phyloP scores from a whole-genome alignment of 2,329 filamentous ascomycete species.

The Aspergillus transmontanensis region DNA sequence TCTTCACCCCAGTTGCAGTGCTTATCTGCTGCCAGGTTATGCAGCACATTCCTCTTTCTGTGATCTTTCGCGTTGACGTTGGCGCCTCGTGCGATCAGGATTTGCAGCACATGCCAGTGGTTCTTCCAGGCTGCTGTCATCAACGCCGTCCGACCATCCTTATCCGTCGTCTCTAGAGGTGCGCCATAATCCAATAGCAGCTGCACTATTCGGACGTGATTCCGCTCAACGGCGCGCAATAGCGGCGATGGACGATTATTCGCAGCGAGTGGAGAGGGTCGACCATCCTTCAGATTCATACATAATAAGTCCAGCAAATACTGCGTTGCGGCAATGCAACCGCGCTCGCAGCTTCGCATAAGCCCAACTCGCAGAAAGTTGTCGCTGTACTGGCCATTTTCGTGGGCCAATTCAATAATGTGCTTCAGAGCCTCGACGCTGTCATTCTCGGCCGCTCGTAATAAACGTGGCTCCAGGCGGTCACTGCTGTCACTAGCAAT shows the following conservation, averaged over 20 bases:
- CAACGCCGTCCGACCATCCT: constrained; percentile 47
- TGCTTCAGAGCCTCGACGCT: constrained; percentile 35
- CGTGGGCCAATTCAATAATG: constrained; percentile 35
- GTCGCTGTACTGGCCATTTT: constrained; percentile 39
- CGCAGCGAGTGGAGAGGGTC: constrained; percentile 35
- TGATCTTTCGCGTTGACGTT: constrained; percentile 39
- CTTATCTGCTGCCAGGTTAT: constrained; percentile 50
- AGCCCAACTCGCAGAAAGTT: constrained; percentile 44
- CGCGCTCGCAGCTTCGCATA: constrained; percentile 45
- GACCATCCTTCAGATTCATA: constrained; percentile 40
- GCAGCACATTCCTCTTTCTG: constrained; percentile 37
- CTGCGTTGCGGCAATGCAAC: constrained; percentile 32
- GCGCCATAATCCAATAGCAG: constrained; percentile 44
- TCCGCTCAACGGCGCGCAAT: constrained; percentile 41
- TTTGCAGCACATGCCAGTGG: constrained; percentile 41
- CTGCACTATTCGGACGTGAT: constrained; percentile 47
- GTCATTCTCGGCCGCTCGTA: constrained; percentile 43
- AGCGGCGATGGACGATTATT: constrained; percentile 37
- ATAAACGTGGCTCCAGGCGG: constrained; percentile 45
- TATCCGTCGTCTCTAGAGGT: constrained; percentile 41
- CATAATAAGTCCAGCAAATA: constrained; percentile 39
- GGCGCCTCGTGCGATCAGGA: constrained; percentile 40
- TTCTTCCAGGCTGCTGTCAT: constrained; percentile 50
- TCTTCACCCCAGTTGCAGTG: constrained; percentile 52
- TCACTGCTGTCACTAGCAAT: constrained; percentile 39